Percentiles rank a stretch among this genome's conserved stretches.
phyloP scores from a whole-genome alignment of 805 yeast genomes.

The Pichia paraexigua region DNA sequence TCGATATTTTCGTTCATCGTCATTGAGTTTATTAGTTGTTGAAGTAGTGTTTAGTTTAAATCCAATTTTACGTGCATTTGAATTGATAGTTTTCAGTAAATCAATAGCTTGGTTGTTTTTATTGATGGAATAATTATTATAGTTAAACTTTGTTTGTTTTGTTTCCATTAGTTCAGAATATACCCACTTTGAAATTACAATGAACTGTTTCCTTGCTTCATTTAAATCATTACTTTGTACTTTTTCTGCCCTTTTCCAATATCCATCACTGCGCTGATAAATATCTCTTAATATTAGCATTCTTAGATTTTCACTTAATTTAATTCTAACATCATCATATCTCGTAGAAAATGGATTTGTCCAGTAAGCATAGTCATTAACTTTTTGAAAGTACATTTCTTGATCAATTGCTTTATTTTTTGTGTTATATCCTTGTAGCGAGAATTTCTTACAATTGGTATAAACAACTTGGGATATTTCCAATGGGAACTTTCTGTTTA shows the following conservation, averaged over 20 bases:
- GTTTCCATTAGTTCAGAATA: constrained; percentile 12
- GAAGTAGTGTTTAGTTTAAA: constrained; percentile 1
- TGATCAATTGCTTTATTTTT: neutral
- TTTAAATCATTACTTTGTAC: constrained; percentile 8
- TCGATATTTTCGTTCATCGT: constrained; percentile 1
- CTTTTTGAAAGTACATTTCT: constrained; percentile 9
- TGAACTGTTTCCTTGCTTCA: constrained; percentile 10
- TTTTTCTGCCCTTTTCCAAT: constrained; percentile 12
- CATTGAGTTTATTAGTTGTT: neutral
- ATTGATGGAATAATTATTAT: neutral
- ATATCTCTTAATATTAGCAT: constrained; percentile 23
- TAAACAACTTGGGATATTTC: constrained; percentile 19
- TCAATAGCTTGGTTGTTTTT: constrained; percentile 15
- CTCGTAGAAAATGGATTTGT: constrained; percentile 25
- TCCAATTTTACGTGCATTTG: constrained; percentile 11
- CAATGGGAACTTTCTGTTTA: constrained; percentile 20
- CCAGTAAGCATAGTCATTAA: constrained; percentile 11
- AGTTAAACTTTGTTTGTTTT: constrained; percentile 6
- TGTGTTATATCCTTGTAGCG: neutral
- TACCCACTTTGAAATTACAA: constrained; percentile 20
- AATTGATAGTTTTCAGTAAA: constrained; percentile 13
- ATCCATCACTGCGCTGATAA: constrained; percentile 18
- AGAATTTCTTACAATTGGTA: constrained; percentile 7
- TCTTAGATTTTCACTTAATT: constrained; percentile 11
- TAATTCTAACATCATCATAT: constrained; percentile 18